Base-by-base conservation (phyloP, 495 filamentous ascomycete genomes). In the Penicillium simplicissimum region DNA sequence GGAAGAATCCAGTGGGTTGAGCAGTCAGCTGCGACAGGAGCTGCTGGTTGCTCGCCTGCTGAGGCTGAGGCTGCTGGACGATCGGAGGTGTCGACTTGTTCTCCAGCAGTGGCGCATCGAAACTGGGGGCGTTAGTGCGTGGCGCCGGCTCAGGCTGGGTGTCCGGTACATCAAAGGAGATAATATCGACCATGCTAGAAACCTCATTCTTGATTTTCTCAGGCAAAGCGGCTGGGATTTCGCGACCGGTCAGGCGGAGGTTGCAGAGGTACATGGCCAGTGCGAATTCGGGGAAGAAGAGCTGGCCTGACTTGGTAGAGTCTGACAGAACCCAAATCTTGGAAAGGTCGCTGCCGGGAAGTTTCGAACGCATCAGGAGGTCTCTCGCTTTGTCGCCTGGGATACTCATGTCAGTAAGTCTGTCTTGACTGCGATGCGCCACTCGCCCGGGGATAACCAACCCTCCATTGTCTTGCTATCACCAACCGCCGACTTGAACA, bases 211-310 rank as follows among this genome's bases (percentile, higher is more conserved):
- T 88, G 51, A 98, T 87, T 42, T 84, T 88, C 42, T 97, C 93
- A 0, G 96, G 94, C 3, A 99, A 79, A 13, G 71, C 70, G 1
- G 79, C 65, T 2, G 96, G 96, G 10, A 99, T 69, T 0, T 85
- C 79, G 73, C 96, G 96, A 33, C 93, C 93, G 15, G 90, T 90
- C 15, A 97, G 81, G 75, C 90, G 92, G 64, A 98, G 69, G 64
- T 97, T 98, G 79, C 96, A 99, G 19, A 99, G 88, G 70, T 99
- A 99, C 96, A 99, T 97, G 43, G 96, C 92, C 52, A 99, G 79
- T 11, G 95, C 96, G 61, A 99, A 98, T 76, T 99, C 96, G 31
- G 96, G 96, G 76, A 99, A 99, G 63, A 97, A 89, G 42, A 99
- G 82, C 72, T 97, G 93, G 15, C 96, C 96, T 4, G 93, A 94